Evolutionary conservation across 139 green algal species (phyloP).

Genomic region (Microglena sp.): DNA sequence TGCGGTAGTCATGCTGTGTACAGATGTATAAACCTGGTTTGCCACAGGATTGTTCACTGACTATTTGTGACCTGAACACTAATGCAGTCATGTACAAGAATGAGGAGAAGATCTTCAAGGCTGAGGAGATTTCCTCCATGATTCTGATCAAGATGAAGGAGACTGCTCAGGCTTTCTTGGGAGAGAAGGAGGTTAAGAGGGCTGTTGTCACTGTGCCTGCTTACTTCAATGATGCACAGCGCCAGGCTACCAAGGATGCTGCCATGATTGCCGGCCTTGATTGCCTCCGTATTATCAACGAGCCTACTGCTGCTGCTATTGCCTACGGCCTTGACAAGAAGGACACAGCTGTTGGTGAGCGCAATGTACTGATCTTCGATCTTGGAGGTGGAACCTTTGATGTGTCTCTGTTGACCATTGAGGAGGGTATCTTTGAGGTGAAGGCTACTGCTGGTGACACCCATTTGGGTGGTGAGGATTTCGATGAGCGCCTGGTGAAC

Average conservation of each 20-base stretch:
- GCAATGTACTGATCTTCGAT: constrained; percentile 94
- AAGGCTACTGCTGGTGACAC: constrained; percentile 97
- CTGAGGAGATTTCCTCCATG: constrained; percentile 95
- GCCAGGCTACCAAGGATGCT: constrained; percentile 79
- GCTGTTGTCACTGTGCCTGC: constrained; percentile 94
- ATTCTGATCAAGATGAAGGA: constrained; percentile 98
- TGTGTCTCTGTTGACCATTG: constrained; percentile 96
- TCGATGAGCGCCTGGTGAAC: constrained; percentile 91
- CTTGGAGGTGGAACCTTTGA: constrained; percentile 91
- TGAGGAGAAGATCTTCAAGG: constrained; percentile 87
- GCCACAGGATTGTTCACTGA: not conserved
- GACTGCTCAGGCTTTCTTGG: constrained; percentile 60
- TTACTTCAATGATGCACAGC: constrained; percentile 99
- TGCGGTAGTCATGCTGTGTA: not conserved
- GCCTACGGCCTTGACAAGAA: constrained; percentile 82
- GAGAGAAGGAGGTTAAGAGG: constrained; percentile 71
- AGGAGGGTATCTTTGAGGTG: constrained; percentile 98
- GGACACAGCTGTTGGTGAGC: constrained; percentile 41
- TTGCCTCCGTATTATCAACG: constrained; percentile 98
- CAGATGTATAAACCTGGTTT: constrained; percentile 4
- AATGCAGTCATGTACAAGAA: constrained; percentile 50
- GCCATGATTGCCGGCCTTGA: constrained; percentile 90
- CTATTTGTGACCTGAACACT: not conserved
- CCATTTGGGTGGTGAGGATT: constrained; percentile 96
- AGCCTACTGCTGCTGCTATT: constrained; percentile 95